These are phyloP conservation scores for Lepidium campestre DNA, from an alignment of 441 rosid genomes.

Conservation along the genomic window DNA sequence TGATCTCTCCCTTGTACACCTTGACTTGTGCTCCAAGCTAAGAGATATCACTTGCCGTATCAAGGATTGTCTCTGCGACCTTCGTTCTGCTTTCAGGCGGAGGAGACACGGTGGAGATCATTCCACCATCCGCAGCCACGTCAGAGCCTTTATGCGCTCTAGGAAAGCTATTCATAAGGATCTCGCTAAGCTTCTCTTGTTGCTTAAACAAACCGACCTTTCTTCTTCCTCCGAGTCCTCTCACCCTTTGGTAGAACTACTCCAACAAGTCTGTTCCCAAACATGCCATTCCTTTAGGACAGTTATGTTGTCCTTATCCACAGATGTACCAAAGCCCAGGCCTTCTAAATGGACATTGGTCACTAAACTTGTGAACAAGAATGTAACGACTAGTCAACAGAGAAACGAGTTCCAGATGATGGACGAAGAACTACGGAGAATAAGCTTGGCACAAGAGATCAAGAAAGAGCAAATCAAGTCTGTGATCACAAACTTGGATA, in stretches of 20 bases:
- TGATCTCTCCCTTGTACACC: conserved; percentile 34
- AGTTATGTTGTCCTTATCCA: conserved; percentile 34
- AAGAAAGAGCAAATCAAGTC: conserved; percentile 27
- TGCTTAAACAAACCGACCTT: conserved; percentile 32
- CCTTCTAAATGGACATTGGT: conserved; percentile 34
- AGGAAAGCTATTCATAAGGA: conserved; percentile 27
- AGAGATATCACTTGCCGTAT: conserved; percentile 37
- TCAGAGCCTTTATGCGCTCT: conserved; percentile 30
- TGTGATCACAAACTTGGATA: conserved; percentile 30
- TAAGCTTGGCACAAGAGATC: conserved; percentile 14
- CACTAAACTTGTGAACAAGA: conserved; percentile 19
- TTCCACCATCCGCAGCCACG: conserved; percentile 24
- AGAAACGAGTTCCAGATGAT: conserved; percentile 35
- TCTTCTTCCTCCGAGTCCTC: conserved; percentile 10
- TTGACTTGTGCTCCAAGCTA: conserved; percentile 47
- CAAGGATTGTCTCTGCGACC: conserved; percentile 37
- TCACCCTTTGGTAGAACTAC: conserved; percentile 29
- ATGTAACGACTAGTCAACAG: not conserved
- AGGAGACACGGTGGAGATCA: conserved; percentile 40
- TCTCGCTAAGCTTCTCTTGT: conserved; percentile 15
- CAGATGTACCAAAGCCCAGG: conserved; percentile 27
- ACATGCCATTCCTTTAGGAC: conserved; percentile 32
- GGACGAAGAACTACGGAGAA: conserved; percentile 33
- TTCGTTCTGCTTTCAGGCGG: conserved; percentile 52
- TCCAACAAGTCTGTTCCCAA: conserved; percentile 35